Conservation (phyloP, 345 rosid genomes). For the Limnanthes douglasii region DNA sequence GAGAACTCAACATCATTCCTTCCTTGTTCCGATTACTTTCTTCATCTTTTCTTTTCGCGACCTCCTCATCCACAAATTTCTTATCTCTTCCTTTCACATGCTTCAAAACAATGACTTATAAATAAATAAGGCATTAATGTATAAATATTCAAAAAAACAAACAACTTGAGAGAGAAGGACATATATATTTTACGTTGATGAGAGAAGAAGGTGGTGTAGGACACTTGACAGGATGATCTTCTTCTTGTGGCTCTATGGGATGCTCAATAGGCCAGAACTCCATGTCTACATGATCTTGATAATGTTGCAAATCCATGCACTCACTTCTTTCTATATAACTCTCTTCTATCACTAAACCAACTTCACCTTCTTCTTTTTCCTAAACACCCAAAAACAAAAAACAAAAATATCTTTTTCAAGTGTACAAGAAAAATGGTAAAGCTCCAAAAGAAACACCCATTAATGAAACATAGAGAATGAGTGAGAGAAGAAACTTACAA, state of each 20-base stretch:
- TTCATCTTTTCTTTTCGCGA: too few species aligned
- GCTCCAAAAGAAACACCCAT: too few species aligned
- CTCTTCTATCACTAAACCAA: constrained; percentile 9
- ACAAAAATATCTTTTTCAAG: too few species aligned
- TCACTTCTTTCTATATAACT: constrained; percentile 4
- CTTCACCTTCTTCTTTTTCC: constrained; percentile 16
- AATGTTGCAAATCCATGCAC: constrained; percentile 13
- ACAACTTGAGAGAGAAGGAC: too few species aligned
- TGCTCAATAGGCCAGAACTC: constrained; percentile 86
- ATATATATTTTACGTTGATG: constrained; percentile 50
- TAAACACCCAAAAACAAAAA: not conserved
- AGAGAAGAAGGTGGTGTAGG: constrained; percentile 50
- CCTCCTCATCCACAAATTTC: too few species aligned
- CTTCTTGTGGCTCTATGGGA: constrained; percentile 76
- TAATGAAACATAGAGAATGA: not conserved
- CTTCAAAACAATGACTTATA: too few species aligned
- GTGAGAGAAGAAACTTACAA: constrained; percentile 12
- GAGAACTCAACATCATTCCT: too few species aligned
- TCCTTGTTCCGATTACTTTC: too few species aligned
- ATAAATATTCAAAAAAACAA: too few species aligned
- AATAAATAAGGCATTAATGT: too few species aligned
- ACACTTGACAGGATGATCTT: constrained; percentile 83
- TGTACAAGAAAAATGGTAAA: too few species aligned
- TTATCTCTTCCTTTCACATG: too few species aligned
- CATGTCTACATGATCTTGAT: constrained; percentile 13